Evolutionary conservation across 208 protist species (phyloP).

Genomic region (Naegleria gruberi): DNA sequence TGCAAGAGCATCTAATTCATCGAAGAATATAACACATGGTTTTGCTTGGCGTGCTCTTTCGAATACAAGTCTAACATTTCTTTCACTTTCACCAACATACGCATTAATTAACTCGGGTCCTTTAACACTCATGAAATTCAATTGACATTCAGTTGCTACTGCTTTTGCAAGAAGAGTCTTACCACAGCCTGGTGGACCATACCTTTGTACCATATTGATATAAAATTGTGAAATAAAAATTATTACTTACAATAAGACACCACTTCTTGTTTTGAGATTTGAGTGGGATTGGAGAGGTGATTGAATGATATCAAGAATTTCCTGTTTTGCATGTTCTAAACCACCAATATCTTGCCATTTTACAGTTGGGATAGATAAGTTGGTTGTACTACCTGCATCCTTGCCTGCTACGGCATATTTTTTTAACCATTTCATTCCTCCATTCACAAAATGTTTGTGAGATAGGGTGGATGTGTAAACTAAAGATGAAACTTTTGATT

Average conservation of each 20-base stretch:
- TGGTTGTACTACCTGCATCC: neutral
- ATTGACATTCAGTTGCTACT: constrained; percentile 78
- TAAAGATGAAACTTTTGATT: neutral
- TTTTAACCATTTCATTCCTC: neutral
- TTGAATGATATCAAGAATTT: constrained; percentile 50
- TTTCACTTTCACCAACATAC: constrained; percentile 81
- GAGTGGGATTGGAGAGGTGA: constrained; percentile 6
- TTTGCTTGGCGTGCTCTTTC: constrained; percentile 67
- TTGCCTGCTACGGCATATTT: neutral
- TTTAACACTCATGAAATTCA: constrained; percentile 87
- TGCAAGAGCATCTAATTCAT: constrained; percentile 77
- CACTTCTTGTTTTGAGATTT: constrained; percentile 37
- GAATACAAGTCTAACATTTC: constrained; percentile 74
- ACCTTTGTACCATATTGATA: neutral
- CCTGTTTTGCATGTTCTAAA: constrained; percentile 59
- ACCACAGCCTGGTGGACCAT: constrained; percentile 27
- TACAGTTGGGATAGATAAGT: constrained; percentile 21
- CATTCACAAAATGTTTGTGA: neutral
- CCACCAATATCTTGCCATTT: constrained; percentile 74
- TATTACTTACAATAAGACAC: constrained; percentile 72
- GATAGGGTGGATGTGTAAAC: neutral
- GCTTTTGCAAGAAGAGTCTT: constrained; percentile 84
- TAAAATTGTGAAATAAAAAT: neutral
- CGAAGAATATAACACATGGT: constrained; percentile 85
- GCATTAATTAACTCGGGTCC: constrained; percentile 85